Evolutionary conservation across 2,329 filamentous ascomycete species (phyloP).

Genomic region (Daldinia sp.): DNA sequence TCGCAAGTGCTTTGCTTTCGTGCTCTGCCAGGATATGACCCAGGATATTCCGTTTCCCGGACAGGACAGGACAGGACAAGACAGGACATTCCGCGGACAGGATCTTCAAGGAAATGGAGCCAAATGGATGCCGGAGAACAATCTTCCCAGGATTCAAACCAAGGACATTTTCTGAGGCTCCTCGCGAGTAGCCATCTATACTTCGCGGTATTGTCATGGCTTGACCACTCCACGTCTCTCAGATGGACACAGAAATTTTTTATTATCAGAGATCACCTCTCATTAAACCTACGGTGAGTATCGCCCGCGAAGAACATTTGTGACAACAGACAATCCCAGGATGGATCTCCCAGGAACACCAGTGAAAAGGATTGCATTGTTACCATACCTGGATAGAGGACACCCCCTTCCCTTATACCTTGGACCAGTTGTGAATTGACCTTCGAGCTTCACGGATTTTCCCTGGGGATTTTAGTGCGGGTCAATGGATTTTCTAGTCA

Average conservation of each 20-base stretch:
- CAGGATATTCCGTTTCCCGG: slow-evolving; percentile 22
- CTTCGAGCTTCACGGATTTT: slow-evolving; percentile 26
- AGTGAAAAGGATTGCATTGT: slow-evolving; percentile 27
- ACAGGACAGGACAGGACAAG: slow-evolving; percentile 37
- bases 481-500: slow-evolving; percentile 32
- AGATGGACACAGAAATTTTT: slow-evolving; percentile 42
- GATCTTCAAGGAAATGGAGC: slow-evolving; percentile 36
- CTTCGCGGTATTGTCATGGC: slow-evolving; percentile 21
- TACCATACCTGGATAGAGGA: slow-evolving; percentile 16
- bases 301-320: slow-evolving; percentile 45
- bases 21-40: slow-evolving; percentile 26
- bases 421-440: slow-evolving; percentile 20
- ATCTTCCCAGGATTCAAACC: slow-evolving; percentile 30
- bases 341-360: slow-evolving; percentile 27
- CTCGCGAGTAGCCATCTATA: slow-evolving; percentile 28
- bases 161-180: slow-evolving; percentile 40
- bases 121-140: slow-evolving; percentile 32
- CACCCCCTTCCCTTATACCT: slow-evolving; percentile 4
- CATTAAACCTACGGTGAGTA: slow-evolving; percentile 48
- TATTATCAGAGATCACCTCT: slow-evolving; percentile 26
- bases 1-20: slow-evolving; percentile 42
- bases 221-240: slow-evolving; percentile 41
- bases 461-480: slow-evolving; percentile 22
- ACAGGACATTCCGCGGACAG: slow-evolving; percentile 31
- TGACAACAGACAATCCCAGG: slow-evolving; percentile 40